Conservation (phyloP, 257 asterid species). For the Nicotiana undulata region DNA sequence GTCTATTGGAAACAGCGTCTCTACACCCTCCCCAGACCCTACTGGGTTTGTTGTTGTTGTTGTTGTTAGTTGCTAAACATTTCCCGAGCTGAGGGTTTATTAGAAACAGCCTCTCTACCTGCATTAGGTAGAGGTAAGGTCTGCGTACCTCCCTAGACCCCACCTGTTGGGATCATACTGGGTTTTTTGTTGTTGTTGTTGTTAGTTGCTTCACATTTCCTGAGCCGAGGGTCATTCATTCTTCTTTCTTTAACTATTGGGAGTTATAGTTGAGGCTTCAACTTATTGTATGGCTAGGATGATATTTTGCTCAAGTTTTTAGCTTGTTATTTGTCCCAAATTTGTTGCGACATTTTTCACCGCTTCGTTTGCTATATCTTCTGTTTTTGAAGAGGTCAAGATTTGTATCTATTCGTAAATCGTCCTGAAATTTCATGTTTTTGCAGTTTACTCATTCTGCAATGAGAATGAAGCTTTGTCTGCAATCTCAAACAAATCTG, state of each 20-base stretch:
- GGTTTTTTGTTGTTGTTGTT: too few relatives aligned
- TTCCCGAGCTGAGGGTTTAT: too few relatives aligned
- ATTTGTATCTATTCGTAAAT: neutral
- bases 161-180: too few relatives aligned
- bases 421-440: neutral
- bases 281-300: neutral
- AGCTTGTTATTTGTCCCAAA: neutral
- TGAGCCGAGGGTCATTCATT: too few relatives aligned
- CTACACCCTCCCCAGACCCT: too few relatives aligned
- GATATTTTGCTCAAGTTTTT: neutral
- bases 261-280: neutral
- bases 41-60: too few relatives aligned
- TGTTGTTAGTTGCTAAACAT: too few relatives aligned
- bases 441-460: conserved; percentile 30
- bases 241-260: neutral
- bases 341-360: neutral
- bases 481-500: conserved; percentile 29
- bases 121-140: too few relatives aligned
- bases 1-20: too few relatives aligned
- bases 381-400: neutral
- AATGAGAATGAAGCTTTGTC: conserved; percentile 36
- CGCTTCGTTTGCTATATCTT: too few relatives aligned
- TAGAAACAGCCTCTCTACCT: too few relatives aligned
- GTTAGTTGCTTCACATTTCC: neutral
- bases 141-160: too few relatives aligned